phyloP scores from a whole-genome alignment of 1,284 basidiomycete species.

The Schizophyllum amplum region DNA sequence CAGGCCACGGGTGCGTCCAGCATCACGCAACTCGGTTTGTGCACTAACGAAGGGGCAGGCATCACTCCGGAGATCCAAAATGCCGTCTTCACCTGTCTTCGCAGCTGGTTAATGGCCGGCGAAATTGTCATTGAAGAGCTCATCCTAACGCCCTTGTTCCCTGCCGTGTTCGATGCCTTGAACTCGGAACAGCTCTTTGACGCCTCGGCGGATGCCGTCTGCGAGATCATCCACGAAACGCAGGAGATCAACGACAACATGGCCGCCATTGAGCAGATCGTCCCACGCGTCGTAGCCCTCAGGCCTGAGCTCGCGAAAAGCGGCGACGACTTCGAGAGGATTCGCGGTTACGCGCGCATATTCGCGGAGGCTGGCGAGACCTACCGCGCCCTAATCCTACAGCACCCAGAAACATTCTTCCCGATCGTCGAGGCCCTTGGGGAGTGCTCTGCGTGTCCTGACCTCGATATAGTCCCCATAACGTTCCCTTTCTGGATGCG shows the following conservation, averaged over 20 bases:
- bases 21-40: neutral
- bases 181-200: slow-evolving; percentile 87
- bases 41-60: slow-evolving; percentile 38
- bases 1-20: slow-evolving; percentile 74
- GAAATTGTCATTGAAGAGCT: slow-evolving; percentile 58
- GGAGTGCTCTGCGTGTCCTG: slow-evolving; percentile 88
- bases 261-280: slow-evolving; percentile 79
- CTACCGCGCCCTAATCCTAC: slow-evolving; percentile 84
- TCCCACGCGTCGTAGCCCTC: slow-evolving; percentile 75
- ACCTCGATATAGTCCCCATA: slow-evolving; percentile 95
- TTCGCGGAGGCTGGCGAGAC: slow-evolving; percentile 96
- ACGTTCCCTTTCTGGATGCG: slow-evolving; percentile 99
- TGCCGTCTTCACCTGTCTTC: slow-evolving; percentile 82
- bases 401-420: slow-evolving; percentile 85
- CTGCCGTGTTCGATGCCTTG: slow-evolving; percentile 79
- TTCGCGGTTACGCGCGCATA: slow-evolving; percentile 86
- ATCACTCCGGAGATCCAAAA: slow-evolving; percentile 77
- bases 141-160: slow-evolving; percentile 77
- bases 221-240: slow-evolving; percentile 96
- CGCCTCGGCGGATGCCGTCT: slow-evolving; percentile 84
- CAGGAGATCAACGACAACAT: slow-evolving; percentile 97
- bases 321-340: slow-evolving; percentile 78
- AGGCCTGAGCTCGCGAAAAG: slow-evolving; percentile 52
- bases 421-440: slow-evolving; percentile 93
- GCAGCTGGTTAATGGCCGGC: slow-evolving; percentile 85